Evolutionary conservation across 768 basidiomycete species (phyloP).

Genomic region (Trametes sanguinea): DNA sequence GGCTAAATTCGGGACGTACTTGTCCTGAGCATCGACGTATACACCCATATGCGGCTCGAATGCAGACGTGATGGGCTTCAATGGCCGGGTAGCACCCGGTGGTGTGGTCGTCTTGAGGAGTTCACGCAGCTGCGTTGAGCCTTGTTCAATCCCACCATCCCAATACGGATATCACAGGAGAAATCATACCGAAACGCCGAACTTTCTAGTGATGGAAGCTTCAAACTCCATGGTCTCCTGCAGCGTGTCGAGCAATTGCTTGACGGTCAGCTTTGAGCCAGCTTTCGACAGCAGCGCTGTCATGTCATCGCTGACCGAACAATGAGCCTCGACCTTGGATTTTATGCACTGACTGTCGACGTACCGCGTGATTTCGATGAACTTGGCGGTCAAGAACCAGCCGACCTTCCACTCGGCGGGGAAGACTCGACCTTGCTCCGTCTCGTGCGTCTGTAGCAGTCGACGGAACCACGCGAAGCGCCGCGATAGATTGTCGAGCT

Average conservation of each 20-base stretch:
- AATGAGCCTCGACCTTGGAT: background rate
- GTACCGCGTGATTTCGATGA: conserved; percentile 89
- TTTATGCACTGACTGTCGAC: conserved; percentile 4
- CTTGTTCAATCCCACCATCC: no score
- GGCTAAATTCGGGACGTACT: conserved; percentile 47
- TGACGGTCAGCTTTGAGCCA: conserved; percentile 70
- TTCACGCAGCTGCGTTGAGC: conserved; percentile 53
- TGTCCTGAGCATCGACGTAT: conserved; percentile 96
- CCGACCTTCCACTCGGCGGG: conserved; percentile 86
- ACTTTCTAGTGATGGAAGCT: conserved; percentile 75
- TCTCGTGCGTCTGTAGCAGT: conserved; percentile 80
- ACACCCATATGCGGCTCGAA: conserved; percentile 93
- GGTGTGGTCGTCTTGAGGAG: conserved; percentile 59
- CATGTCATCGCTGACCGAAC: conserved; percentile 71
- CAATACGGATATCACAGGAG: background rate
- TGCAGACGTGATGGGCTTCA: conserved; percentile 77
- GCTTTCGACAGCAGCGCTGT: conserved; percentile 79
- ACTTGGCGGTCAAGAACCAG: conserved; percentile 79
- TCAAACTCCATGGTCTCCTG: conserved; percentile 91
- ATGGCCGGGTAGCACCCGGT: conserved; percentile 49
- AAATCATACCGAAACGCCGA: conserved; percentile 40
- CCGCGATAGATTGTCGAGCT: conserved; percentile 90
- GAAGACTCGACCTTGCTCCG: conserved; percentile 82
- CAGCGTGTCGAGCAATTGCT: conserved; percentile 80
- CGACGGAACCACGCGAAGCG: conserved; percentile 96